These are phyloP conservation scores for Penicillium sp. DNA, from an alignment of 2,329 filamentous ascomycete species.

Conservation along the genomic window DNA sequence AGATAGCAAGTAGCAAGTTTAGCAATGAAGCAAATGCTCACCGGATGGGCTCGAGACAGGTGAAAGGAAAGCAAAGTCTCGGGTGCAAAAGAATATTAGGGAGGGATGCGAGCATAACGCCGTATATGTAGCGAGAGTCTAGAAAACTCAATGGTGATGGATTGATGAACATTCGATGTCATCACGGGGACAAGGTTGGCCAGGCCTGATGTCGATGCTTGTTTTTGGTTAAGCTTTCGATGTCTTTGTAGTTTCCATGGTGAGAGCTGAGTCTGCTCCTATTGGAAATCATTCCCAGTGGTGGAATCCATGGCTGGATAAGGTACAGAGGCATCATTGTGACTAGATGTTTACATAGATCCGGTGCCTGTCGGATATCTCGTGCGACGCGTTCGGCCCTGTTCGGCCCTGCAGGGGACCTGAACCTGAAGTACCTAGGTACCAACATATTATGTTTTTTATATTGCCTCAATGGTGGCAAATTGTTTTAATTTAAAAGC, in stretches of 20 bases:
- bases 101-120: background rate
- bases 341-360: constrained; percentile 17
- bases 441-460: background rate
- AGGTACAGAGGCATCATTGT: constrained; percentile 14
- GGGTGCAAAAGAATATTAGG: background rate
- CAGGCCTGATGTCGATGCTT: background rate
- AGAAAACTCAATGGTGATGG: constrained; percentile 5
- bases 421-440: background rate
- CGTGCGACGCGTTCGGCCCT: constrained; percentile 9
- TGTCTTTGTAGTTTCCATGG: constrained; percentile 5
- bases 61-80: background rate
- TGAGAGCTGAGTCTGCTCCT: constrained; percentile 3
- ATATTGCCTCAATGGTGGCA: background rate
- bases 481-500: background rate
- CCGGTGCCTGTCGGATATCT: constrained; percentile 17
- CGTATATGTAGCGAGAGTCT: constrained; percentile 18
- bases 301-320: constrained; percentile 4
- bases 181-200: constrained; percentile 9
- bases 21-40: background rate
- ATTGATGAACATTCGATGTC: constrained; percentile 22
- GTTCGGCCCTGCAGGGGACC: background rate
- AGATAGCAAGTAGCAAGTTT: background rate
- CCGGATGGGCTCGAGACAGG: background rate
- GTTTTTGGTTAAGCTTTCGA: constrained; percentile 1
- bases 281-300: constrained; percentile 16